Evolutionary conservation across 139 green algal species (phyloP).

Genomic region (Micromonas commoda): DNA sequence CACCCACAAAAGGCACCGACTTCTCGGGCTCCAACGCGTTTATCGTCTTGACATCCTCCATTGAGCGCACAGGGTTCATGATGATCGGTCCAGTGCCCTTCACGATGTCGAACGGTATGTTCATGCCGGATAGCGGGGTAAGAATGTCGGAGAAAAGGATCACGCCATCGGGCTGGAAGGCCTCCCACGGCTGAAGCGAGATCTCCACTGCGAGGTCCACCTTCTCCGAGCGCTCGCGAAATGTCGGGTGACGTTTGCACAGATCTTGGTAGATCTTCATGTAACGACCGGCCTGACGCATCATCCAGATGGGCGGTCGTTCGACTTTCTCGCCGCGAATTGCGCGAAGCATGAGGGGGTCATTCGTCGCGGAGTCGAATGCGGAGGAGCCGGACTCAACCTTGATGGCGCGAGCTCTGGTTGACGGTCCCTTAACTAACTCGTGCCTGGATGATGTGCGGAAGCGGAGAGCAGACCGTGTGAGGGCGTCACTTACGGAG

Average conservation of each 20-base stretch:
- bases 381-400: no score
- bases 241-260: conserved; percentile 78
- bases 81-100: conserved; percentile 70
- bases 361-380: conserved; percentile 22
- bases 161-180: conserved; percentile 62
- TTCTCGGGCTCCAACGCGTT: conserved; percentile 35
- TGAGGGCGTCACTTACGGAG: no score
- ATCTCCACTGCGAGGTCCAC: conserved; percentile 96
- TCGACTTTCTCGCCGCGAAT: conserved; percentile 76
- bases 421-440: no score
- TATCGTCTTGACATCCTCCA: conserved; percentile 63
- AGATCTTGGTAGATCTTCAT: conserved; percentile 77
- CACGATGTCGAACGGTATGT: conserved; percentile 75
- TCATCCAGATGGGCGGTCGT: conserved; percentile 87
- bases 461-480: no score
- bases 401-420: no score
- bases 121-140: conserved; percentile 66
- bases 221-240: conserved; percentile 82
- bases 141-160: conserved; percentile 72
- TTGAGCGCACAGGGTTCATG: conserved; percentile 47
- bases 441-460: no score
- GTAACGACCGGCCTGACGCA: conserved; percentile 90
- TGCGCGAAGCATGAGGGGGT: conserved; percentile 75
- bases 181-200: conserved; percentile 73
- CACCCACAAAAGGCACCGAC: conserved; percentile 6